Conservation (phyloP, 2,329 filamentous ascomycete species). For the Cladosporium sp. region DNA sequence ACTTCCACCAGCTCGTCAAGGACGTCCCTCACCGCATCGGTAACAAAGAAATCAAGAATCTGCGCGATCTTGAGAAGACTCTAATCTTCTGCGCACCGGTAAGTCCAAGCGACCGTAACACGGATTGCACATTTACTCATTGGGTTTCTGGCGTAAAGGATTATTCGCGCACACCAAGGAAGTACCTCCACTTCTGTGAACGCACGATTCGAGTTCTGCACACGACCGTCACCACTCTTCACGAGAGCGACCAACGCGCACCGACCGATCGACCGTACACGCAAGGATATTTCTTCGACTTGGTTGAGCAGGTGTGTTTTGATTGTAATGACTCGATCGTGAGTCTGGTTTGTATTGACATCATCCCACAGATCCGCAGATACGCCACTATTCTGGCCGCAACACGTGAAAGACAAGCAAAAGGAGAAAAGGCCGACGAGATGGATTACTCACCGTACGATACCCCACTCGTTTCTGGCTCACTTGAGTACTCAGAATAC, state of each 20-base stretch:
- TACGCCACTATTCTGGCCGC: slow-evolving; percentile 82
- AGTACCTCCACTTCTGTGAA: slow-evolving; percentile 85
- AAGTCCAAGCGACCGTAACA: slow-evolving; percentile 57
- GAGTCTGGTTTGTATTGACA: slow-evolving; percentile 23
- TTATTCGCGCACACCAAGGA: slow-evolving; percentile 62
- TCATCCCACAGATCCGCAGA: slow-evolving; percentile 58
- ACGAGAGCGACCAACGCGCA: slow-evolving; percentile 79
- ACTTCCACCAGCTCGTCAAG: slow-evolving; percentile 75
- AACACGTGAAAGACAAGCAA: slow-evolving; percentile 62
- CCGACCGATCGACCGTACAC: slow-evolving; percentile 86
- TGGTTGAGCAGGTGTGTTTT: slow-evolving; percentile 68
- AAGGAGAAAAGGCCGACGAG: slow-evolving; percentile 49
- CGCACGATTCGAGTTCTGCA: slow-evolving; percentile 86
- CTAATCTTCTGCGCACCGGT: slow-evolving; percentile 87
- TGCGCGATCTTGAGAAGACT: slow-evolving; percentile 91
- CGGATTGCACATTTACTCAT: slow-evolving; percentile 62
- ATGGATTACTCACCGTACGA: slow-evolving; percentile 50
- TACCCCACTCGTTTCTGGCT: neutral
- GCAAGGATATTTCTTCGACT: slow-evolving; percentile 94
- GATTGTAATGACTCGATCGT: slow-evolving; percentile 13
- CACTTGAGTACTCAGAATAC: neutral
- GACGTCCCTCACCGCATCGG: slow-evolving; percentile 76
- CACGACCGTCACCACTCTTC: slow-evolving; percentile 79
- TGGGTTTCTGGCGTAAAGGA: slow-evolving; percentile 65
- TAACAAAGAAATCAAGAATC: slow-evolving; percentile 80